Evolutionary conservation across 2,329 filamentous ascomycete genomes (phyloP), one percentile per base, ranked within the genome.

Genomic region (Corinectria fuckeliana): DNA sequence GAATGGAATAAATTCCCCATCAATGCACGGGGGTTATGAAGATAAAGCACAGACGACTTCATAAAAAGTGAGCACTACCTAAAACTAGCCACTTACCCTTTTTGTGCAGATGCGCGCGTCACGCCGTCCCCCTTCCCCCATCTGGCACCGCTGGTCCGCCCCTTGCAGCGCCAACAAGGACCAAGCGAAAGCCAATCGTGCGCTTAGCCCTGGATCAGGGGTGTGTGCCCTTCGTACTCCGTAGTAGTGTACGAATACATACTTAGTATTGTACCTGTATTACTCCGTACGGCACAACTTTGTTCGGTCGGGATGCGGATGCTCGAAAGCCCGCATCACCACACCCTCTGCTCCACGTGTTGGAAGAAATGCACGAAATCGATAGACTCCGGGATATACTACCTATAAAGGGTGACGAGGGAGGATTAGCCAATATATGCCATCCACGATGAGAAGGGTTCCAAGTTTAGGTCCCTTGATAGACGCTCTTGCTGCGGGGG

Each of bases 11-110:
- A 47, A 48, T 55, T 47, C 23, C 51, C 28, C 30, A 38, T 55
- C 50, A 55, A 59, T 59, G 56, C 50, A 16, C 14, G n/a, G n/a
- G n/a, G n/a, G 6, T 59, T 59, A 25, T 47, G 45, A 59, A 59
- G 38, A 54, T 50, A 30, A 34, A 53, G 50, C 30, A 20, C 16
- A 44, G 48, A 18, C 10, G 44, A 59, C 55, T 59, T 59, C 56
- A 59, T 55, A 59, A 58, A 47, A n/a, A n/a, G n/a, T n/a, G n/a
- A n/a, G n/a, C n/a, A n/a, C n/a, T n/a, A n/a, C n/a, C n/a, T n/a
- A n/a, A n/a, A 32, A n/a, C 45, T 3, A 8, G n/a, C 23, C 21
- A 28, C 38, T 44, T 55, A 38, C 42, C 56, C 39, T n/a, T 55
- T 59, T 59, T 59, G 56, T 59, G 50, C 56, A 59, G 6, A 9